These are phyloP conservation scores for Pseudogymnoascus sp. DNA, from an alignment of 2,329 filamentous ascomycete genomes.

Conservation along the genomic window DNA sequence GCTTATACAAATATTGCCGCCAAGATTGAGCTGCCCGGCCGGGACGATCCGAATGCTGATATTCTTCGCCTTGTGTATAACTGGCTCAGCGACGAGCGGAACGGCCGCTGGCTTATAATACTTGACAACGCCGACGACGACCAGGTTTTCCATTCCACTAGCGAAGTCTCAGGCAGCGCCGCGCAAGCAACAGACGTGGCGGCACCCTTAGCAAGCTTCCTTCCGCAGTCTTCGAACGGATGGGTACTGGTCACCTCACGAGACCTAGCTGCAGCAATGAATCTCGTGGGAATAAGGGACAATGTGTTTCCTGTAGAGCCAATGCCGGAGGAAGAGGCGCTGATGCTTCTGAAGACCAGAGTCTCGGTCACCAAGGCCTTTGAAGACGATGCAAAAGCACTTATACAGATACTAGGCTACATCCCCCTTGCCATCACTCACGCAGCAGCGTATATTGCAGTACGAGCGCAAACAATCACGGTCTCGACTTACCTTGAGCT, in stretches of 20 bases:
- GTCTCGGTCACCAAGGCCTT: neutral
- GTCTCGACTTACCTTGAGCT: constrained; percentile 35
- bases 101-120: constrained; percentile 20
- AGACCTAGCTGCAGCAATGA: constrained; percentile 1
- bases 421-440: constrained; percentile 27
- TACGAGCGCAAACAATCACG: constrained; percentile 23
- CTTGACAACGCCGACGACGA: constrained; percentile 21
- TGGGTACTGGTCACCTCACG: constrained; percentile 11
- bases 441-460: constrained; percentile 24
- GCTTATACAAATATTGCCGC: constrained; percentile 19
- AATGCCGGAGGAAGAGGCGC: constrained; percentile 1
- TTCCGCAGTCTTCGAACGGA: constrained; percentile 9
- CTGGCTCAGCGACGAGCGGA: constrained; percentile 18
- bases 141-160: constrained; percentile 9
- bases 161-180: too few species aligned
- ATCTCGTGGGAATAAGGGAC: neutral
- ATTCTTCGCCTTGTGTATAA: constrained; percentile 12
- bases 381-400: neutral
- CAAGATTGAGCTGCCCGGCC: constrained; percentile 13
- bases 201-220: neutral
- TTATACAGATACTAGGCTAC: constrained; percentile 20
- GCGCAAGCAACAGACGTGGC: neutral
- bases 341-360: constrained; percentile 9
- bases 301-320: neutral
- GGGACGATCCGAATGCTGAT: constrained; percentile 17